Conservation (phyloP, 2,329 filamentous ascomycete species). For the Verticillium tricorpus region DNA sequence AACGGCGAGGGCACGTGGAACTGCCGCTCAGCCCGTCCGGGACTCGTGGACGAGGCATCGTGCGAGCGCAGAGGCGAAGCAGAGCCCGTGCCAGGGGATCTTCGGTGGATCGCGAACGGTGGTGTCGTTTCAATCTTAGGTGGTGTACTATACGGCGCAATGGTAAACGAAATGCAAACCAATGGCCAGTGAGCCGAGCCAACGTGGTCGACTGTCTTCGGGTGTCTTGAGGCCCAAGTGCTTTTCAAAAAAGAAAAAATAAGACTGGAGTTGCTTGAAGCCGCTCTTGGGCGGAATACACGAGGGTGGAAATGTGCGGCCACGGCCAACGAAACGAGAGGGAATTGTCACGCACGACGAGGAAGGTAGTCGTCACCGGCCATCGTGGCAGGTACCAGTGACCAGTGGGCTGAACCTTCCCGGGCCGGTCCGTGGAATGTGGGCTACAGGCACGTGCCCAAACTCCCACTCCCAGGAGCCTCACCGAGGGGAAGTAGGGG, state of each 20-base stretch:
- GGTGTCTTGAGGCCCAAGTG: too few species aligned
- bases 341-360: background rate
- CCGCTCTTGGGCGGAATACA: background rate
- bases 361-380: background rate
- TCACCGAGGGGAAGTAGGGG: too few species aligned
- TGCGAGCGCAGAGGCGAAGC: background rate
- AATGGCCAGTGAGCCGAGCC: background rate
- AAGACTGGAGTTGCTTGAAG: too few species aligned
- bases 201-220: too few species aligned
- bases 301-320: too few species aligned
- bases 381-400: background rate
- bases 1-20: background rate
- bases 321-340: background rate
- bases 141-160: background rate
- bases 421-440: background rate
- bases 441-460: background rate
- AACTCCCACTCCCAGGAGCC: too few species aligned
- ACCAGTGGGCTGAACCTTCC: background rate
- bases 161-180: background rate
- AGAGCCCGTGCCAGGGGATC: background rate
- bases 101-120: background rate
- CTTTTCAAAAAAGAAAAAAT: too few species aligned
- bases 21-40: background rate
- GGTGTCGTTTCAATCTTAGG: background rate
- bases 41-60: background rate